Evolutionary conservation across 2,329 filamentous ascomycete genomes (phyloP).

Genomic region (Chrysoporthe cubensis): DNA sequence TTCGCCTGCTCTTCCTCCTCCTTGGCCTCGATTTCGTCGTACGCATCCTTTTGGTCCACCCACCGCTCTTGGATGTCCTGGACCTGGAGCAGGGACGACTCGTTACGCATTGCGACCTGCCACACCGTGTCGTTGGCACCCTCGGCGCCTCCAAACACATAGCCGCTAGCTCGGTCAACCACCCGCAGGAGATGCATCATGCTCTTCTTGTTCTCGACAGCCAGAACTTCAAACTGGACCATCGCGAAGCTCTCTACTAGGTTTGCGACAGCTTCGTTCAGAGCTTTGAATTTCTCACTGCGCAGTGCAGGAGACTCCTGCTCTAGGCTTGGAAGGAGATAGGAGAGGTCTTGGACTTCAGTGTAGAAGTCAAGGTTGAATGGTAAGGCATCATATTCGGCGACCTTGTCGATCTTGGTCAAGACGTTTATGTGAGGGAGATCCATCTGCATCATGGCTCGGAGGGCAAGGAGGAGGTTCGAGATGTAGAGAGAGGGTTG

Average conservation of each 20-base stretch:
- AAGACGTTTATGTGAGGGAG: conserved; percentile 94
- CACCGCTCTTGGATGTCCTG: conserved; percentile 94
- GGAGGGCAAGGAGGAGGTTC: conserved; percentile 87
- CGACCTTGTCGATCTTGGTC: conserved; percentile 95
- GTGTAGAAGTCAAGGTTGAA: conserved; percentile 98
- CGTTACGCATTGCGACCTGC: conserved; percentile 89
- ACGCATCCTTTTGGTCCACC: conserved; percentile 87
- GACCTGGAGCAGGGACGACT: conserved; percentile 75
- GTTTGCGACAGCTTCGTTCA: conserved; percentile 86
- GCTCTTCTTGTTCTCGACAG: conserved; percentile 94
- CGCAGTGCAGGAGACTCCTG: conserved; percentile 73
- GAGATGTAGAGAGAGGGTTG: conserved; percentile 94
- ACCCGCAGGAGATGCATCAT: conserved; percentile 92
- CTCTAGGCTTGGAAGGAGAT: conserved; percentile 80
- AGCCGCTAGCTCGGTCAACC: conserved; percentile 90
- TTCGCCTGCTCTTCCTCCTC: conserved; percentile 77
- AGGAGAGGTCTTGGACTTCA: conserved; percentile 89
- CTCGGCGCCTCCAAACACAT: conserved; percentile 88
- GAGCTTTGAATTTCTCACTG: conserved; percentile 75
- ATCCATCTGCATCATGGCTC: conserved; percentile 98
- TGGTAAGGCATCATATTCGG: conserved; percentile 80
- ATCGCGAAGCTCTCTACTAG: conserved; percentile 89
- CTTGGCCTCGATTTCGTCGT: conserved; percentile 77
- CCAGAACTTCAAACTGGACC: conserved; percentile 89
- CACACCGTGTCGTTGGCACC: conserved; percentile 96